A percentile compares a stretch with the other conserved stretches of the same genome.
Evolutionary conservation across 2,329 filamentous ascomycete genomes (phyloP).

Genomic region (Diaporthe sp.): DNA sequence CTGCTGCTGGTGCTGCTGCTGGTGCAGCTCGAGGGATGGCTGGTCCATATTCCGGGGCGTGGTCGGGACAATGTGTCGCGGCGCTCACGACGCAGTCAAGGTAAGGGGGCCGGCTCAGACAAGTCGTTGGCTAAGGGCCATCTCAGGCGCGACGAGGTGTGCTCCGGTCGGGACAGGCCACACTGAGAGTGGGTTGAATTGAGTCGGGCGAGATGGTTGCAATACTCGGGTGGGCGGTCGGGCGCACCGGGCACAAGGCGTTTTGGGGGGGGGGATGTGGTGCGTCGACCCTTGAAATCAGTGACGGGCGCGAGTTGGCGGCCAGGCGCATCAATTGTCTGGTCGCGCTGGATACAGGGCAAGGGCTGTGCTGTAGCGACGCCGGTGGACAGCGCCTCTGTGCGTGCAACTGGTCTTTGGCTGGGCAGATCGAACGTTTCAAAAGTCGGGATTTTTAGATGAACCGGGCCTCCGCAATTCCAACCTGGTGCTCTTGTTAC

Average conservation of each 20-base stretch:
- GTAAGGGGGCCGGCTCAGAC: conserved; percentile 21
- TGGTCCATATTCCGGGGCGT: conserved; percentile 29
- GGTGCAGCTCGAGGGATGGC: conserved; percentile 26
- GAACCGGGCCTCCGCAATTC: conserved; percentile 23
- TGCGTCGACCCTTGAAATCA: conserved; percentile 3
- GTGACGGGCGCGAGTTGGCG: neutral
- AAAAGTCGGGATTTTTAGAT: conserved; percentile 30
- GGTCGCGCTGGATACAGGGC: conserved; percentile 22
- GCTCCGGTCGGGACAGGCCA: conserved; percentile 27
- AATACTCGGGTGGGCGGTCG: conserved; percentile 21
- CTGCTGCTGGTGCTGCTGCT: conserved; percentile 35
- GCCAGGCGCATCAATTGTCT: conserved; percentile 19
- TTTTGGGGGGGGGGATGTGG: neutral
- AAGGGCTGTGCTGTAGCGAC: conserved; percentile 13
- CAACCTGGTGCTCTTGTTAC: neutral
- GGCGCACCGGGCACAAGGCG: conserved; percentile 20
- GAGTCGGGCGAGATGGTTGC: conserved; percentile 21
- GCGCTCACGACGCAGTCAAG: conserved; percentile 11
- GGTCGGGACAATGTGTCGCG: neutral
- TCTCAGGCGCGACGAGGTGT: conserved; percentile 12
- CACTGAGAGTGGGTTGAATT: conserved; percentile 2
- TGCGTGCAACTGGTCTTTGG: conserved; percentile 8
- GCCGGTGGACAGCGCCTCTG: conserved; percentile 9
- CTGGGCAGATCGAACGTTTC: conserved; percentile 31
- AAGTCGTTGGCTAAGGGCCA: conserved; percentile 24